Percentiles rank a stretch among this genome's conserved stretches.
phyloP scores from a whole-genome alignment of 1,139 yeast species.

The Starmera stellimalicola region DNA sequence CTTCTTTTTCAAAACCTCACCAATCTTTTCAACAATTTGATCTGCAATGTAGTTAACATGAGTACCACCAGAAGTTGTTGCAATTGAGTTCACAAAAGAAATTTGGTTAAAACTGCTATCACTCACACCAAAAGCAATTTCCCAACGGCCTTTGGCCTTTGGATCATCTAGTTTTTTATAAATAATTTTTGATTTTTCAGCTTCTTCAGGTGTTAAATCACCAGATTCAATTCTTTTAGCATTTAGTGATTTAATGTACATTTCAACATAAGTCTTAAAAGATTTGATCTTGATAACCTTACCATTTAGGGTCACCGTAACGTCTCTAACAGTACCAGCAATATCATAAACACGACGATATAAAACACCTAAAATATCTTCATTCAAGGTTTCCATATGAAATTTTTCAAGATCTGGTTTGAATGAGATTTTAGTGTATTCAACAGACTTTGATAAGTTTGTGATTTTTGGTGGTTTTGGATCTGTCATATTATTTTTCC shows the following conservation, averaged over 20 bases:
- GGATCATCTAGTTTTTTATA: conserved; percentile 62
- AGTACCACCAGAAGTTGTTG: conserved; percentile 96
- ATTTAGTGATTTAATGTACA: conserved; percentile 72
- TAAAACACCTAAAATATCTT: conserved; percentile 73
- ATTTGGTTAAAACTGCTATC: conserved; percentile 90
- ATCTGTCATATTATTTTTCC: conserved; percentile 81
- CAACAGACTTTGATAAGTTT: conserved; percentile 38
- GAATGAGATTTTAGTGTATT: conserved; percentile 83
- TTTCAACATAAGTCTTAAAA: conserved; percentile 82
- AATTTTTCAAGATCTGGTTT: conserved; percentile 82
- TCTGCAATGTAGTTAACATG: conserved; percentile 86
- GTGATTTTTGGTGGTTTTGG: conserved; percentile 73
- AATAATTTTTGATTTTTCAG: conserved; percentile 54
- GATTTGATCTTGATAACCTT: conserved; percentile 57
- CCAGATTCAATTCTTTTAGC: conserved; percentile 23
- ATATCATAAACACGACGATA: conserved; percentile 92
- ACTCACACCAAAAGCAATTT: conserved; percentile 88
- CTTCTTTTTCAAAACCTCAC: conserved; percentile 66
- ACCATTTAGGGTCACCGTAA: conserved; percentile 74
- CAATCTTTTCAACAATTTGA: conserved; percentile 69
- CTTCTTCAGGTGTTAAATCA: conserved; percentile 23
- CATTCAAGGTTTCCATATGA: conserved; percentile 75
- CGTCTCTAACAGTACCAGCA: conserved; percentile 88
- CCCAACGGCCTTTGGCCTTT: conserved; percentile 76
- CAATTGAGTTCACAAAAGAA: conserved; percentile 94